Evolutionary conservation across 2,329 filamentous ascomycete genomes (phyloP), one percentile per base, ranked within the genome.

Genomic region (Acrocalymma vagum): DNA sequence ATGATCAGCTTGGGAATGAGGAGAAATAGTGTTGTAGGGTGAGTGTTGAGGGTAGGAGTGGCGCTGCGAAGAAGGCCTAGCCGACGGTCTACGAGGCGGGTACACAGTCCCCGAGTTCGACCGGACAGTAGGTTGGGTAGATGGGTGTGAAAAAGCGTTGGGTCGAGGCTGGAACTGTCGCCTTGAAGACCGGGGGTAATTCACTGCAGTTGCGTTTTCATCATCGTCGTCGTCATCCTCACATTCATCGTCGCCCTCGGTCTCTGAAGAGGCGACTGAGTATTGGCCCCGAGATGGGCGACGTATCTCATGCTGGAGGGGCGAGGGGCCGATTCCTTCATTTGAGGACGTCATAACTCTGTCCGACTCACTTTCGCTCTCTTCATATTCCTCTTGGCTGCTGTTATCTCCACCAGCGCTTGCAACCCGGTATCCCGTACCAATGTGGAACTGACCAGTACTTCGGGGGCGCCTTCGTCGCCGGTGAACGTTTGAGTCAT

Each of bases 311-410:
- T 67, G 48, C 38, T 61, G 58, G 14, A 67, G 48, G 31, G 66
- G 67, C 3, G 65, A 67, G 8, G 59, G 62, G n/a, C 58, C 57
- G 16, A 82, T 67, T 27, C 78, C 81, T 62, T 86, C 83, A 49
- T 81, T 84, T 4, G 83, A 86, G 44, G 81, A 84, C 42, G 79
- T 82, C 73, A 85, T 75, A 34, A 84, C 76, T 39, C 80, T 82
- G 58, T 96, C 92, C 27, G 91, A 90, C 49, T 96, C 92, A 70
- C 82, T 95, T 68, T 95, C 91, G 48, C 88, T 95, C 74, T 96
- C 91, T 22, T 95, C 90, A 60, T 95, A 95, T 72, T 96, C 92
- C 57, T 96, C 92, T 67, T 96, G 90, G 61, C 92, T 95, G 70
- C 90, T 95, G 35, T 90, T 94, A 22, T 73, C 76, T 27, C 61